A percentile compares a stretch with the other conserved stretches of the same genome.
phyloP scores from a whole-genome alignment of 2,329 filamentous ascomycete genomes.

The Clonostachys sp. region DNA sequence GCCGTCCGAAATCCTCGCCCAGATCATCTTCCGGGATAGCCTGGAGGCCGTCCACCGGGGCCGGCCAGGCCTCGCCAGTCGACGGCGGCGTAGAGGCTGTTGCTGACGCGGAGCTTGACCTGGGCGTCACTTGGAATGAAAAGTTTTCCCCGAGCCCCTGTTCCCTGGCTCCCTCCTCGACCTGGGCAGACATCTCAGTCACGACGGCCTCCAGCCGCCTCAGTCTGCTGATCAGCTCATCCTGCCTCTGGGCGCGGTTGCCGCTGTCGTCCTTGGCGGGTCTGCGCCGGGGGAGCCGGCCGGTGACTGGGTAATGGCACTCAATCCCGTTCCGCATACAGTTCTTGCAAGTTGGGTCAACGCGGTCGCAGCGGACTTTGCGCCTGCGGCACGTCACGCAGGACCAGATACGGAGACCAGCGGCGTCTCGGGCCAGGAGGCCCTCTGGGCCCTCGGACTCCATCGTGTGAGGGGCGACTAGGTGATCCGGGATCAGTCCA shows the following conservation, averaged over 20 bases:
- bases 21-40: conserved; percentile 6
- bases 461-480: too few relatives aligned
- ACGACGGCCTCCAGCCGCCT: conserved; percentile 20
- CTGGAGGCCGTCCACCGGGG: not conserved
- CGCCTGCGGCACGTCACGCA: conserved; percentile 22
- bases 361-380: conserved; percentile 21
- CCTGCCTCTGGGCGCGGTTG: conserved; percentile 15
- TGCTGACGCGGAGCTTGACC: not conserved
- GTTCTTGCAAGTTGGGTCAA: conserved; percentile 16
- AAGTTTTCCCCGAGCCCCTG: not conserved
- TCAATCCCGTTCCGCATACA: conserved; percentile 16
- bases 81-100: not conserved
- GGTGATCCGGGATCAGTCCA: too few relatives aligned
- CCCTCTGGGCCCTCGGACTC: too few relatives aligned
- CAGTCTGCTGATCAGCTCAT: conserved; percentile 18
- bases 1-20: conserved; percentile 19
- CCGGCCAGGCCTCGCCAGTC: not conserved
- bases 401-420: conserved; percentile 20
- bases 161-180: conserved; percentile 14
- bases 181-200: conserved; percentile 19
- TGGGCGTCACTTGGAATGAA: not conserved
- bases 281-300: conserved; percentile 17
- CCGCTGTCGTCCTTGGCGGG: conserved; percentile 1
- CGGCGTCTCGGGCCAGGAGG: not conserved
- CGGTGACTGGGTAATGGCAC: conserved; percentile 22